phyloP scores from a whole-genome alignment of 2,329 filamentous ascomycete species.

The Fusarium lyarnte region DNA sequence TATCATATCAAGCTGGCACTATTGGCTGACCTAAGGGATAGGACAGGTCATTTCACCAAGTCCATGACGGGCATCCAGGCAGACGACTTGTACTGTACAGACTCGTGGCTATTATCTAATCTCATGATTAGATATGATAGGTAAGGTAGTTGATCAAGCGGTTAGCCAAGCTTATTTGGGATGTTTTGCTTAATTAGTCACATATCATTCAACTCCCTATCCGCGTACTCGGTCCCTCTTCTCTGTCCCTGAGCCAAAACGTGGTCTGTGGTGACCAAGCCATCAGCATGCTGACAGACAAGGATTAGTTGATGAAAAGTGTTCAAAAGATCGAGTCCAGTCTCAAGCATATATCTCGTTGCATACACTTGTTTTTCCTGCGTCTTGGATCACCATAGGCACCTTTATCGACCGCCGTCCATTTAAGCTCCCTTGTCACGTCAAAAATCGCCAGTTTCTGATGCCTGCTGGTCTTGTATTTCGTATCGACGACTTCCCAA shows the following conservation, averaged over 20 bases:
- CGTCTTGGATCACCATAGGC: not conserved
- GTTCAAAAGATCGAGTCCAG: not conserved
- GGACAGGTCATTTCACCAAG: not conserved
- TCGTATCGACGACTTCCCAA: conserved; percentile 18
- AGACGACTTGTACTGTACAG: not conserved
- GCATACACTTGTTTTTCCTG: not conserved
- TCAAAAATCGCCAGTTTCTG: not conserved
- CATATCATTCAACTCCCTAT: not conserved
- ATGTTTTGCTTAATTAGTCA: not conserved
- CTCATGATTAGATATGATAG: not conserved
- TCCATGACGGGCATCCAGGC: conserved; percentile 3
- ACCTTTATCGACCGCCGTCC: not conserved
- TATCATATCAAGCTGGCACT: not conserved
- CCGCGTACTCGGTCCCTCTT: not conserved
- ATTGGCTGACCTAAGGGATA: conserved; percentile 23
- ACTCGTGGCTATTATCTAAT: not conserved
- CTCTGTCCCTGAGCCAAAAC: not conserved
- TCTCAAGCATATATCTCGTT: not conserved
- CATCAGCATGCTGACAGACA: not conserved
- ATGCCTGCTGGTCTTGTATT: conserved; percentile 28
- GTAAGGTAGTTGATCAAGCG: not conserved
- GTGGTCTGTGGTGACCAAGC: not conserved
- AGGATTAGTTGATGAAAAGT: not conserved
- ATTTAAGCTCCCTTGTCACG: conserved; percentile 3
- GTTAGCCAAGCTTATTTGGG: not conserved